phyloP scores from a whole-genome alignment of 2,329 filamentous ascomycete species.

The Lasiodiplodia theobromae region DNA sequence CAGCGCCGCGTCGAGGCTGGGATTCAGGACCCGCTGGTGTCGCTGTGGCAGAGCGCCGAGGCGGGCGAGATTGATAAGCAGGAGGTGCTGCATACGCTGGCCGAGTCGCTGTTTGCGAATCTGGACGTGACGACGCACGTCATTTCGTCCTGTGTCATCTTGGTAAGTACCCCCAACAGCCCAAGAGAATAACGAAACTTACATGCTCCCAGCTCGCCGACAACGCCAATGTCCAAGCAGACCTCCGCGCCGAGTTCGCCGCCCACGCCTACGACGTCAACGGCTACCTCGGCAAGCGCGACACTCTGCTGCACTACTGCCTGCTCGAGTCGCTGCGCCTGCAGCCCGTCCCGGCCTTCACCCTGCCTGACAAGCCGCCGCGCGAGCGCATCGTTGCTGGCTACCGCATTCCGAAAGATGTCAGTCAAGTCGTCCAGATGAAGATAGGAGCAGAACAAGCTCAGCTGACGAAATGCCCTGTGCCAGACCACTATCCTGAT shows the following conservation, averaged over 20 bases:
- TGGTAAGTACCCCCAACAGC: neutral
- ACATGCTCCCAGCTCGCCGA: conserved; percentile 14
- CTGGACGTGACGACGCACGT: conserved; percentile 29
- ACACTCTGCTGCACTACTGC: conserved; percentile 29
- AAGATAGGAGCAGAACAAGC: no score
- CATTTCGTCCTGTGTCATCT: conserved; percentile 9
- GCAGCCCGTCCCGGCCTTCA: conserved; percentile 22
- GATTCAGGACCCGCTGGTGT: neutral
- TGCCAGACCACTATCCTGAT: conserved; percentile 26
- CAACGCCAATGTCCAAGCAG: conserved; percentile 12
- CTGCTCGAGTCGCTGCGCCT: conserved; percentile 30
- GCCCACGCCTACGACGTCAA: neutral
- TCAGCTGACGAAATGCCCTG: neutral
- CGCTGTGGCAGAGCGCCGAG: conserved; percentile 1
- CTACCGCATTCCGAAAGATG: conserved; percentile 20
- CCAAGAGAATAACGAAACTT: no score
- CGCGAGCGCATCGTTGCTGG: conserved; percentile 21
- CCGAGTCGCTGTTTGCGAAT: conserved; percentile 29
- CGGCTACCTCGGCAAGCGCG: conserved; percentile 5
- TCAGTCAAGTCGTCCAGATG: no score
- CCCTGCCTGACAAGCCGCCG: conserved; percentile 27
- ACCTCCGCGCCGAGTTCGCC: conserved; percentile 24
- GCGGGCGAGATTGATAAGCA: neutral
- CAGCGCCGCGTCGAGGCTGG: neutral
- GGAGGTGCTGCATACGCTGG: conserved; percentile 28